Evolutionary conservation across 2,329 filamentous ascomycete genomes (phyloP).

Genomic region (Colletotrichum musicola): DNA sequence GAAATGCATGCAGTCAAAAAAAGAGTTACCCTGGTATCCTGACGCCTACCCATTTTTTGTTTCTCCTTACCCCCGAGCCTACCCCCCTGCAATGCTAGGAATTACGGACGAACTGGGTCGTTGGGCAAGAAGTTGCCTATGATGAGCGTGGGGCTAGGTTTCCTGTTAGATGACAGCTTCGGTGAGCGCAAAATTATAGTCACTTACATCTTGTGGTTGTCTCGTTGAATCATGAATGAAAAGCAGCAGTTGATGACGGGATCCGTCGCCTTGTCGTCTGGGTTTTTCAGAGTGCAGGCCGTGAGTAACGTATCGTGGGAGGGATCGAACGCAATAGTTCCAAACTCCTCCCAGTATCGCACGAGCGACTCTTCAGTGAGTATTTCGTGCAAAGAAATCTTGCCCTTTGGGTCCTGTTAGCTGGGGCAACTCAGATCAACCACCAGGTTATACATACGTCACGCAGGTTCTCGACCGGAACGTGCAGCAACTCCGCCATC

Average conservation of each 20-base stretch:
- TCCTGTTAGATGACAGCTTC: conserved; percentile 54
- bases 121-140: conserved; percentile 97
- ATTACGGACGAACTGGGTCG: conserved; percentile 60
- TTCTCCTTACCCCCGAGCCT: conserved; percentile 1
- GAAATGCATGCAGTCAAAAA: conserved; percentile 14
- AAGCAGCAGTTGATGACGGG: conserved; percentile 93
- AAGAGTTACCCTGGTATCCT: conserved; percentile 37
- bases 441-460: conserved; percentile 74
- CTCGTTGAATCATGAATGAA: conserved; percentile 94
- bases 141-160: conserved; percentile 85
- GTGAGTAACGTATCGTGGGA: conserved; percentile 95
- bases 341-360: conserved; percentile 99
- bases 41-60: conserved; percentile 29
- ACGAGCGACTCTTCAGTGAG: conserved; percentile 95
- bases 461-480: conserved; percentile 89
- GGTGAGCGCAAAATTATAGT: too few species aligned
- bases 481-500: conserved; percentile 96
- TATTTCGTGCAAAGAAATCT: conserved; percentile 94
- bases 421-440: conserved; percentile 26
- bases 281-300: conserved; percentile 90
- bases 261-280: conserved; percentile 75
- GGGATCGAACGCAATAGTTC: conserved; percentile 95
- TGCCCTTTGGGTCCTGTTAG: conserved; percentile 71
- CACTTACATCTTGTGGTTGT: conserved; percentile 94
- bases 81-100: conserved; percentile 53